Percentiles rank a stretch among this genome's conserved stretches.
These are phyloP conservation scores for Coniochaeta ligniaria DNA, from an alignment of 2,329 filamentous ascomycete species.

Conservation along the genomic window DNA sequence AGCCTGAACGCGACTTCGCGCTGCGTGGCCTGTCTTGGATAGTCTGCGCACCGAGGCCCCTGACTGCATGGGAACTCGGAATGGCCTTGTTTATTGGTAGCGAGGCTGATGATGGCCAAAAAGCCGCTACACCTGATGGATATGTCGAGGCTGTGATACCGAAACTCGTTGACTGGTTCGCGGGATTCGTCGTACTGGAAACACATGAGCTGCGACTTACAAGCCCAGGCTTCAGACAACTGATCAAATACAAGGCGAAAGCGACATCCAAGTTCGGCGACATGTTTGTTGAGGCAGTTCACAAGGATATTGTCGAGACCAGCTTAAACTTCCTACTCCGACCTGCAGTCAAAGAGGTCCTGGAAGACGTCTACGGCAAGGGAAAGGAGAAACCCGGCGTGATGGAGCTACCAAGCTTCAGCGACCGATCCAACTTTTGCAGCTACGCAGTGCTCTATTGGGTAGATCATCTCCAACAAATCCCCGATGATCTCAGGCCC, in stretches of 20 bases:
- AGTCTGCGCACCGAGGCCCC: neutral
- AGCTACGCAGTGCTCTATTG: neutral
- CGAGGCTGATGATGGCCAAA: neutral
- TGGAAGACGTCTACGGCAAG: neutral
- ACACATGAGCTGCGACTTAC: neutral
- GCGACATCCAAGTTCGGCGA: neutral
- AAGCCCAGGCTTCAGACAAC: neutral
- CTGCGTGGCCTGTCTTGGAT: neutral
- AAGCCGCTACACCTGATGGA: neutral
- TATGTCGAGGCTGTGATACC: neutral
- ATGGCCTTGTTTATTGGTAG: neutral
- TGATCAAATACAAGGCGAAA: neutral
- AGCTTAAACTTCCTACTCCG: neutral
- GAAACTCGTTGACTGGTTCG: neutral
- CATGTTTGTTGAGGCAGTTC: neutral
- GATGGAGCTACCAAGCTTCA: neutral
- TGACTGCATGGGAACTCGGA: neutral
- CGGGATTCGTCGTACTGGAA: neutral
- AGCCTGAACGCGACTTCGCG: neutral
- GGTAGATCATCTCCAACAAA: neutral
- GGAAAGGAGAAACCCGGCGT: neutral
- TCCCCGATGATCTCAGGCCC: neutral
- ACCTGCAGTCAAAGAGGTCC: neutral
- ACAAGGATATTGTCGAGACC: neutral
- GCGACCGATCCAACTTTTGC: neutral